Evolutionary conservation across 1,284 basidiomycete species (phyloP).

Genomic region (Ceratobasidium sp.): DNA sequence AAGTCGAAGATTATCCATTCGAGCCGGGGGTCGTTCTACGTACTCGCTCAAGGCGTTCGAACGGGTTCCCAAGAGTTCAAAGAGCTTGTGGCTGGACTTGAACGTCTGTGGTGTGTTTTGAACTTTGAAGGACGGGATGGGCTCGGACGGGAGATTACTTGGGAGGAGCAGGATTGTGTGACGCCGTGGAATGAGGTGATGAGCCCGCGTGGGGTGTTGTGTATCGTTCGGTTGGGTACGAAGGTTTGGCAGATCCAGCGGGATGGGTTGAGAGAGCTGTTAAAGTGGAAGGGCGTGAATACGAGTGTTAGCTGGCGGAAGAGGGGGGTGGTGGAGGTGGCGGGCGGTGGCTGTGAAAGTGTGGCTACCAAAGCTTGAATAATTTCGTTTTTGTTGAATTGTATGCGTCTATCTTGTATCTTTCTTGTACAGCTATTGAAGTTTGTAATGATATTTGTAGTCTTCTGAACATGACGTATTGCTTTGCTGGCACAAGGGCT

Average conservation of each 20-base stretch:
- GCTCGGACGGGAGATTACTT: conserved; percentile 16
- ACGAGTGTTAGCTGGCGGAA: neutral
- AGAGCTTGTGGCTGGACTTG: neutral
- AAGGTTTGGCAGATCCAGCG: conserved; percentile 28
- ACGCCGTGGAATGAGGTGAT: conserved; percentile 26
- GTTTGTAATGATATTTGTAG: neutral
- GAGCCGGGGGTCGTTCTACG: conserved; percentile 55
- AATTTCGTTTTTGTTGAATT: neutral
- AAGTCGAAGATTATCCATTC: conserved; percentile 56
- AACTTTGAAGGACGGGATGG: neutral
- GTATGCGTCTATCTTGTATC: neutral
- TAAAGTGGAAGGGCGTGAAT: conserved; percentile 15
- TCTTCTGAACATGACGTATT: neutral
- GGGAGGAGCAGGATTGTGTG: conserved; percentile 23
- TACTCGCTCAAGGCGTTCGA: conserved; percentile 51
- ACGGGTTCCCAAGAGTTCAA: neutral
- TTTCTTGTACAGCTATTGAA: neutral
- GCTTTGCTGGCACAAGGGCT: neutral
- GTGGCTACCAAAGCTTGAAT: neutral
- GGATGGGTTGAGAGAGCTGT: neutral
- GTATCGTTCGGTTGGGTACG: conserved; percentile 22
- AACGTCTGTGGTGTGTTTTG: conserved; percentile 15
- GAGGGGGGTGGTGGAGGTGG: neutral
- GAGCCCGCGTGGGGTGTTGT: conserved; percentile 15
- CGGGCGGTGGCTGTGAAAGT: too few species aligned